Evolutionary conservation across 345 rosid species (phyloP).

Genomic region (Populus nigra): DNA sequence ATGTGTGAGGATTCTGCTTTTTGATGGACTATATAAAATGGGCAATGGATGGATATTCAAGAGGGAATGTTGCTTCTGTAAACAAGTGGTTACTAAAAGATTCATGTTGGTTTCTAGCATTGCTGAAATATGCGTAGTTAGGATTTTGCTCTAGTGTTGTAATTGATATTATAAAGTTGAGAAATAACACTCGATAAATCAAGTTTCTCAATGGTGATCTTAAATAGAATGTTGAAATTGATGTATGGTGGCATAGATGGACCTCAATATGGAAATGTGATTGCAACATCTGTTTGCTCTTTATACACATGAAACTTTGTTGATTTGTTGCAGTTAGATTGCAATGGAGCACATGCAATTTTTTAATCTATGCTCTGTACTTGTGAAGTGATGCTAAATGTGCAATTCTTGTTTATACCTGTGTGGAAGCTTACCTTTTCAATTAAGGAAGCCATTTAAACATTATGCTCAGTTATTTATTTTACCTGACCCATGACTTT

Average conservation of each 20-base stretch:
- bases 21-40: not conserved
- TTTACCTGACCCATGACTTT: slow-evolving; percentile 3
- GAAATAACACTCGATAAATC: not conserved
- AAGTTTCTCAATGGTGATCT: not conserved
- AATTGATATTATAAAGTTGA: not conserved
- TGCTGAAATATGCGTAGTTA: too few relatives aligned
- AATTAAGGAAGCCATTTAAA: not conserved
- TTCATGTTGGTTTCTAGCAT: not conserved
- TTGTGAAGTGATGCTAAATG: not conserved
- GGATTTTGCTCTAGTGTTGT: not conserved
- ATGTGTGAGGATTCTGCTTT: not conserved
- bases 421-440: not conserved
- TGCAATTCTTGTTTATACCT: not conserved
- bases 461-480: not conserved
- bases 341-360: not conserved
- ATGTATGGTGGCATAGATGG: not conserved
- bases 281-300: not conserved
- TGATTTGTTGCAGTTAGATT: not conserved
- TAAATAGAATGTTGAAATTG: not conserved
- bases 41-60: not conserved
- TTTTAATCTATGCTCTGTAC: not conserved
- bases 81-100: too few relatives aligned
- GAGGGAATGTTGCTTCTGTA: not conserved
- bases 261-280: not conserved
- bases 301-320: not conserved